Conservation (phyloP, 2,329 filamentous ascomycete genomes). For the Aurifilum marmelostoma region DNA sequence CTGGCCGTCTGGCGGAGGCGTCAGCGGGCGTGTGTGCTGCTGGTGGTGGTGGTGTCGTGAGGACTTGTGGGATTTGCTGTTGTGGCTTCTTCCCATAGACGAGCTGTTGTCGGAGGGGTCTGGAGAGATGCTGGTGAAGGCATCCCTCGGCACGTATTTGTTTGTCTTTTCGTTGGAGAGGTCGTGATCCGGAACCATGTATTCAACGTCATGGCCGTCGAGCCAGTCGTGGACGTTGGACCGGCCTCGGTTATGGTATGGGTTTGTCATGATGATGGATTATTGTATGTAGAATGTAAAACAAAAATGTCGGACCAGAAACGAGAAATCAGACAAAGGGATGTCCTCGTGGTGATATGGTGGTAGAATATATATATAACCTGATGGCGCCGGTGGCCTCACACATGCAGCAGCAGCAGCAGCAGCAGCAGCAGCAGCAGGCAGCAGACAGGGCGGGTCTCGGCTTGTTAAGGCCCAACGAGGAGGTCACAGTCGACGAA, state of each 20-base stretch:
- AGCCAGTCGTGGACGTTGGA: slow-evolving; percentile 28
- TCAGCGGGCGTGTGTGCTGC: slow-evolving; percentile 4
- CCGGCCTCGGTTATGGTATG: slow-evolving; percentile 11
- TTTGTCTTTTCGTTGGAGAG: slow-evolving; percentile 3
- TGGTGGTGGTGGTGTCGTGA: not conserved
- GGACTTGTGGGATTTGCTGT: not conserved
- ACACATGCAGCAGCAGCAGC: not conserved
- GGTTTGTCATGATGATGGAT: slow-evolving; percentile 15
- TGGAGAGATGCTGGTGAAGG: slow-evolving; percentile 6
- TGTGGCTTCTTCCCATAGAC: not conserved
- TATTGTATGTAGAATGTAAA: no score
- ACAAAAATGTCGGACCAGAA: not conserved
- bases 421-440: slow-evolving; percentile 7
- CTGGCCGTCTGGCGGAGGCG: slow-evolving; percentile 25
- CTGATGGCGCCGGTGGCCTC: not conserved
- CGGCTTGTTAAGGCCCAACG: slow-evolving; percentile 6
- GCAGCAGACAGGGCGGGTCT: slow-evolving; percentile 3
- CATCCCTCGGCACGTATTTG: slow-evolving; percentile 11
- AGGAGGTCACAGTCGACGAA: not conserved
- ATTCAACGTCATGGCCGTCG: slow-evolving; percentile 27
- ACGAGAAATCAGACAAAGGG: not conserved
- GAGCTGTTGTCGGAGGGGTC: slow-evolving; percentile 15
- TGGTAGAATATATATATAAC: not conserved
- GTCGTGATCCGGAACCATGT: slow-evolving; percentile 25
- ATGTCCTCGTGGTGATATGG: slow-evolving; percentile 3